Percentiles rank a stretch among this genome's conserved stretches.
These are phyloP conservation scores for Gentiana dahurica DNA, from an alignment of 257 asterid genomes.

Conservation along the genomic window DNA sequence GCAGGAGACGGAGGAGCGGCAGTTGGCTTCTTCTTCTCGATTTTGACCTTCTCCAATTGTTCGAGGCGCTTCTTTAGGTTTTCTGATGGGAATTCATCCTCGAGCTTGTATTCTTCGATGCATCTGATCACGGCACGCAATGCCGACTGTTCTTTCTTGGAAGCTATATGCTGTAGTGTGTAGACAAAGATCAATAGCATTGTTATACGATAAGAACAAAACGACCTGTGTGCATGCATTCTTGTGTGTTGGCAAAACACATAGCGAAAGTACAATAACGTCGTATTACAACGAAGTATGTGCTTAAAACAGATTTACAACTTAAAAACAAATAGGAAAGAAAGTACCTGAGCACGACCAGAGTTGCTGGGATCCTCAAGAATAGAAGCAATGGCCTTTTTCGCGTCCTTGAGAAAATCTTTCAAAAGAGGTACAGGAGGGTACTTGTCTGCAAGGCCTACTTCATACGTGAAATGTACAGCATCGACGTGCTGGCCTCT, in stretches of 20 bases:
- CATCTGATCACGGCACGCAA: slow-evolving; percentile 88
- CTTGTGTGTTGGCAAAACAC: not conserved
- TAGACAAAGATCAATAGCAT: too few species aligned
- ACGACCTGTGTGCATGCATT: not conserved
- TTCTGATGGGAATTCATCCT: slow-evolving; percentile 73
- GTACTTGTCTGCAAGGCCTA: slow-evolving; percentile 64
- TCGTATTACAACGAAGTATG: not conserved
- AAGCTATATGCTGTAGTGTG: slow-evolving; percentile 68
- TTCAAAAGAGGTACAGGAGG: slow-evolving; percentile 96
- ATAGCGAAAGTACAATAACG: not conserved
- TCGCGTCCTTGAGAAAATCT: slow-evolving; percentile 92
- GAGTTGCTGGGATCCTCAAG: slow-evolving; percentile 76
- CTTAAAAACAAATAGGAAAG: slow-evolving; percentile 10
- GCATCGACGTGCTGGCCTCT: slow-evolving; percentile 99
- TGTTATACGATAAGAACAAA: too few species aligned
- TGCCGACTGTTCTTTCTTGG: slow-evolving; percentile 96
- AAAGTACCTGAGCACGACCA: slow-evolving; percentile 79
- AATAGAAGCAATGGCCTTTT: slow-evolving; percentile 63
- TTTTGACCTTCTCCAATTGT: slow-evolving; percentile 69
- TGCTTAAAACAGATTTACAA: not conserved
- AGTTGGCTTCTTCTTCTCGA: slow-evolving; percentile 73
- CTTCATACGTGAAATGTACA: slow-evolving; percentile 93
- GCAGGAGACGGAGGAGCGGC: slow-evolving; percentile 88
- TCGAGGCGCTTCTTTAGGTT: slow-evolving; percentile 77
- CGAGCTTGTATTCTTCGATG: slow-evolving; percentile 95